Base-by-base conservation (phyloP, 495 filamentous ascomycete genomes). In the Penicillium riverlandense region DNA sequence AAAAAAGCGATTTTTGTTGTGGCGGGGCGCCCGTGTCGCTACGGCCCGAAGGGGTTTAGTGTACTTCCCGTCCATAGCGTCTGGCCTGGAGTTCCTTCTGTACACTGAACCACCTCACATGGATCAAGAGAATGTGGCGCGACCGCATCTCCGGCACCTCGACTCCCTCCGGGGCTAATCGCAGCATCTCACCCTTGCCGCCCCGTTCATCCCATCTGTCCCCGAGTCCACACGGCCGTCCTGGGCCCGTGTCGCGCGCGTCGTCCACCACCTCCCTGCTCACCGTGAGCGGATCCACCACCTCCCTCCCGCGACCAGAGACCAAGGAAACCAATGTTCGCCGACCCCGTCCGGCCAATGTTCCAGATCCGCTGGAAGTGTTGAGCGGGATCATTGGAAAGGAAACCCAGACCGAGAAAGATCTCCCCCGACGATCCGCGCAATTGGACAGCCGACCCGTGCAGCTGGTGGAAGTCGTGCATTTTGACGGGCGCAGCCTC, bases 71-170 rank as follows among this genome's bases (percentile, higher is more conserved):
- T 22, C 4, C 22, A 22, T 22, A 8, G 33, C 44, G 39, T 42
- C 37, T 35, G 30, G 38, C 34, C 15, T 31, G 30, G 33, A 29
- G 32, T 34, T 34, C 31, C n/a, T n/a, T n/a, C 9, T 33, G 31
- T 33, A 9, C n/a, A 9, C 31, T 33, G 9, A 2, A 11, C 6
- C 32, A 10, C 32, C n/a, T 34, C 10, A 34, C 9, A 34, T 34
- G 9, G 10, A 34, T 12, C 10, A 34, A 6, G n/a, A 67, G 16
- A 22, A 94, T 94, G 89, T 92, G 87, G 86, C 82, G 90, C 52
- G 88, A 95, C 74, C 83, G 88, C 55, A 82, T 91, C 48, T 82
- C 85, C 41, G 82, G 79, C 55, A 82, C 86, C 61, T 79, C 84
- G 39, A 77, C 75, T 47, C 75, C 80, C 40, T 73, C 79, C 38